Conservation (phyloP, 257 asterid species). For the Ligustrum vulgare region DNA sequence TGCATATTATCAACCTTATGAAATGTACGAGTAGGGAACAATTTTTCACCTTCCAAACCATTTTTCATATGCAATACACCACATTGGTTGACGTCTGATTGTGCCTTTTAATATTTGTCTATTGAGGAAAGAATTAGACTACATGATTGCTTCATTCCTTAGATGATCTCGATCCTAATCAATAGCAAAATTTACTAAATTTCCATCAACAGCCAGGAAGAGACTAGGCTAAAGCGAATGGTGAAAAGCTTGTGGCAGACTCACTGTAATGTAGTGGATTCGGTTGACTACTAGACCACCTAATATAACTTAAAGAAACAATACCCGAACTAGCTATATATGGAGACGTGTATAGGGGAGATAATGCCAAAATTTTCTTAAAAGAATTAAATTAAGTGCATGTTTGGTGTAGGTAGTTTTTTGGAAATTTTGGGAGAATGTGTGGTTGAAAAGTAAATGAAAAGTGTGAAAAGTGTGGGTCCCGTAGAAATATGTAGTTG, state of each 20-base stretch:
- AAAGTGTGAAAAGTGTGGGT: too few species aligned
- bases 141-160: conserved; percentile 1
- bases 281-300: conserved; percentile 63
- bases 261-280: conserved; percentile 53
- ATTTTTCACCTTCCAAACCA: neutral
- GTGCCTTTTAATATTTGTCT: neutral
- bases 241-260: conserved; percentile 75
- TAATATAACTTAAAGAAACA: conserved; percentile 59
- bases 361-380: too few species aligned
- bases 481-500: too few species aligned
- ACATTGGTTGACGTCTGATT: neutral
- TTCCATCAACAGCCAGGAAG: conserved; percentile 65
- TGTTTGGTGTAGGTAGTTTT: too few species aligned
- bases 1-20: neutral
- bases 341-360: conserved; percentile 44
- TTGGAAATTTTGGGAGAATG: too few species aligned
- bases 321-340: conserved; percentile 64
- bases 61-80: neutral
- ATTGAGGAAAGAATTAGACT: neutral
- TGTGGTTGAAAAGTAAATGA: too few species aligned
- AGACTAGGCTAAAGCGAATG: conserved; percentile 73
- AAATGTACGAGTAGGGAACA: neutral
- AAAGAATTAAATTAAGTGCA: too few species aligned
- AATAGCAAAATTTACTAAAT: neutral
- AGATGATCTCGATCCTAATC: neutral